Percentiles rank a stretch among this genome's conserved stretches.
Conservation (phyloP, 139 green algal genomes). For the Chlamydomonas asymmetrica region DNA sequence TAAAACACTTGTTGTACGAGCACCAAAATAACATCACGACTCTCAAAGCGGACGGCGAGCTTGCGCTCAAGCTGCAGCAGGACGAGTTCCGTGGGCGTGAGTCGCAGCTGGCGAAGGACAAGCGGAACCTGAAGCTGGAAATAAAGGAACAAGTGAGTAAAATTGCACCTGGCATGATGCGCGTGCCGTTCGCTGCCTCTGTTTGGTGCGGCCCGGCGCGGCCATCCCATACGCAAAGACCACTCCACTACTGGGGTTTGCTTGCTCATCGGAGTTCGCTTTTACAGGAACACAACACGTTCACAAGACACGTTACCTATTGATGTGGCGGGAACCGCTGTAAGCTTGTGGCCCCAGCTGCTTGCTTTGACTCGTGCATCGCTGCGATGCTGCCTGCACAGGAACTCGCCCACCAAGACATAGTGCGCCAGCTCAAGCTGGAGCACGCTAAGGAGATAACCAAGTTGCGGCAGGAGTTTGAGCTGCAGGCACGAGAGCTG, state of each 20-base stretch:
- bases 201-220: no score
- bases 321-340: no score
- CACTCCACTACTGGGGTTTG: no score
- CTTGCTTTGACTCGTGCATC: not conserved
- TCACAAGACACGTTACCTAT: no score
- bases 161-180: no score
- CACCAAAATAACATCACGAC: slow-evolving; percentile 86
- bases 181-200: no score
- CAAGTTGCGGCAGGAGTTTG: slow-evolving; percentile 88
- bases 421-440: slow-evolving; percentile 76
- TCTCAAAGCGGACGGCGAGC: slow-evolving; percentile 84
- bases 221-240: no score
- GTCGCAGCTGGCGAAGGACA: slow-evolving; percentile 73
- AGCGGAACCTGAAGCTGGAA: slow-evolving; percentile 77
- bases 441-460: slow-evolving; percentile 90
- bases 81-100: slow-evolving; percentile 69
- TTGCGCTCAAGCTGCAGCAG: slow-evolving; percentile 73
- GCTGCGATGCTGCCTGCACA: slow-evolving; percentile 26
- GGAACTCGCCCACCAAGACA: slow-evolving; percentile 81
- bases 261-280: no score
- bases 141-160: slow-evolving; percentile 71
- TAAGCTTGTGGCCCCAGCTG: no score
- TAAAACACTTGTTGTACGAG: slow-evolving; percentile 95
- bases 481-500: slow-evolving; percentile 75
- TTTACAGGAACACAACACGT: no score